Evolutionary conservation across 306 rosid genomes (phyloP).

Genomic region (Inga oerstediana): DNA sequence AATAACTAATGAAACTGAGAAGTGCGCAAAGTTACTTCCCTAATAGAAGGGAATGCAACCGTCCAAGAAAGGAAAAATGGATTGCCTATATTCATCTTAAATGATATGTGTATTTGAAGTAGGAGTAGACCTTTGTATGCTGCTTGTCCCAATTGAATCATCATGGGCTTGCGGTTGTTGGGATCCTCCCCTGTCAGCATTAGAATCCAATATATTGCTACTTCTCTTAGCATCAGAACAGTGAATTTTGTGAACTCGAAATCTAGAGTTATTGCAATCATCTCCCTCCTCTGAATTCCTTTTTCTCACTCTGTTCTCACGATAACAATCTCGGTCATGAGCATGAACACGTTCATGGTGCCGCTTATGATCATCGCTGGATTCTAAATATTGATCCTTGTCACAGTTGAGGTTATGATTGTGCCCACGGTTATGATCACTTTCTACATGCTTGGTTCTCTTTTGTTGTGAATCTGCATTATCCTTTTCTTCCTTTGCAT

Average conservation of each 20-base stretch:
- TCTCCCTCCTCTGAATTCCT: slow-evolving; percentile 77
- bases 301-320: slow-evolving; percentile 72
- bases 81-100: slow-evolving; percentile 76
- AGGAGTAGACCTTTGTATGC: slow-evolving; percentile 73
- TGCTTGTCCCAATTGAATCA: slow-evolving; percentile 55
- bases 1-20: not conserved
- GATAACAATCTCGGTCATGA: slow-evolving; percentile 47
- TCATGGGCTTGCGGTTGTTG: slow-evolving; percentile 66
- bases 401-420: not conserved
- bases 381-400: slow-evolving; percentile 33
- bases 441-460: slow-evolving; percentile 70
- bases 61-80: not conserved
- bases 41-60: not conserved
- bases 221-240: slow-evolving; percentile 74
- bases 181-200: slow-evolving; percentile 73
- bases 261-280: slow-evolving; percentile 64
- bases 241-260: slow-evolving; percentile 61
- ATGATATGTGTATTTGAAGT: slow-evolving; percentile 58
- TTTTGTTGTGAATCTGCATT: slow-evolving; percentile 60
- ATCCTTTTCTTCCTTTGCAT: slow-evolving; percentile 74
- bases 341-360: slow-evolving; percentile 22
- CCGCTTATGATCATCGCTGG: slow-evolving; percentile 47
- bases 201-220: slow-evolving; percentile 67
- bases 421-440: slow-evolving; percentile 49
- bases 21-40: slow-evolving; percentile 14